Conservation (phyloP, 306 rosid species). For the Prunus padus region DNA sequence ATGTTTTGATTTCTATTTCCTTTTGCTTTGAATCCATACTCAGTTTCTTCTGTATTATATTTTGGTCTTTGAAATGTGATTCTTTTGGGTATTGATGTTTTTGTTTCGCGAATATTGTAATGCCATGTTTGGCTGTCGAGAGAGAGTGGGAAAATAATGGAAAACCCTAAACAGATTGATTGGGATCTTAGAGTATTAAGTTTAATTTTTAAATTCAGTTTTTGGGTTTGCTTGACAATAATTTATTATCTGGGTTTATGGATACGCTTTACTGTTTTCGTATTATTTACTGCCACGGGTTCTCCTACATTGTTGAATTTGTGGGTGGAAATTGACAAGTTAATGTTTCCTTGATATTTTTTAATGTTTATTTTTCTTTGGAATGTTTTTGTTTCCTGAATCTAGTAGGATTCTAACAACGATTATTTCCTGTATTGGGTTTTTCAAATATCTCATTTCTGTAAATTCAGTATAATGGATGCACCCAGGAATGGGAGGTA, state of each 20-base stretch:
- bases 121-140: conserved; percentile 9
- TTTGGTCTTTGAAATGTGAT: background rate
- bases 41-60: background rate
- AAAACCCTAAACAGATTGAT: background rate
- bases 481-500: conserved; percentile 48
- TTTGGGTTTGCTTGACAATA: background rate
- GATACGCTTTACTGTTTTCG: background rate
- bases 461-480: conserved; percentile 43
- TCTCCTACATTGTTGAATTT: background rate
- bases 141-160: conserved; percentile 14
- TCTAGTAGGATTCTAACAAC: background rate
- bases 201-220: no score
- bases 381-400: background rate
- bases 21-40: background rate
- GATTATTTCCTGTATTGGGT: background rate
- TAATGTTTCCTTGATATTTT: no score
- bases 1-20: conserved; percentile 1
- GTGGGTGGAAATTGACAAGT: background rate
- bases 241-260: background rate
- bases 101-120: background rate
- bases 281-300: background rate
- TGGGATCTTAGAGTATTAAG: background rate
- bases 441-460: conserved; percentile 9
- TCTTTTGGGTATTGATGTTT: background rate
- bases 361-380: background rate